These are phyloP conservation scores for Fusarium keratoplasticum DNA, from an alignment of 2,329 filamentous ascomycete species.

Conservation along the genomic window DNA sequence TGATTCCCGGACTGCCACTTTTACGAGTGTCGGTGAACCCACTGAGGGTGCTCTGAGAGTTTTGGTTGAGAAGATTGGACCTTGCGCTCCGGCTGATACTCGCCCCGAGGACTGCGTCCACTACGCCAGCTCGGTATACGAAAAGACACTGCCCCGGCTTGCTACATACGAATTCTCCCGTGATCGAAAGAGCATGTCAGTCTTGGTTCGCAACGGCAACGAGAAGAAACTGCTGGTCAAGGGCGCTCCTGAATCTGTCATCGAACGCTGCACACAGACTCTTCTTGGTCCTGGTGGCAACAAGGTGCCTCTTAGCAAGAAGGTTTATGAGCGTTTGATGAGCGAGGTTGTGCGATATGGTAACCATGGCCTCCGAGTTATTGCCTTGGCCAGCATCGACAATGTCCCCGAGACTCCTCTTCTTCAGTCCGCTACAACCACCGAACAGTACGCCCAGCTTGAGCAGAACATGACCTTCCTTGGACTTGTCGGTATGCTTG, in stretches of 20 bases:
- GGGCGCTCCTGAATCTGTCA: constrained; percentile 92
- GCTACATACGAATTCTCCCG: constrained; percentile 97
- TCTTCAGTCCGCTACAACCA: constrained; percentile 80
- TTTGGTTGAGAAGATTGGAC: constrained; percentile 93
- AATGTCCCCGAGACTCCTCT: constrained; percentile 78
- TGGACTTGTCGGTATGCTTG: constrained; percentile 94
- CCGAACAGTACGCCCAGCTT: constrained; percentile 84
- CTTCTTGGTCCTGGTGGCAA: constrained; percentile 83
- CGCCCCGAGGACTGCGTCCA: constrained; percentile 76
- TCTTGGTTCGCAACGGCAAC: constrained; percentile 78
- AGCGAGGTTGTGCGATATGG: constrained; percentile 90
- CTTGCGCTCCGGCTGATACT: constrained; percentile 70
- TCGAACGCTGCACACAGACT: constrained; percentile 89
- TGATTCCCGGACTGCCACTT: constrained; percentile 79
- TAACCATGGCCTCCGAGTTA: constrained; percentile 91
- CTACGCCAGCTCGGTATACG: constrained; percentile 86
- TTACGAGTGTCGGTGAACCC: constrained; percentile 89
- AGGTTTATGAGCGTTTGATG: constrained; percentile 76
- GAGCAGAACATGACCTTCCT: constrained; percentile 96
- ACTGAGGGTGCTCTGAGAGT: constrained; percentile 94
- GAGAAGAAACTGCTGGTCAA: constrained; percentile 91
- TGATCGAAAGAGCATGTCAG: constrained; percentile 99
- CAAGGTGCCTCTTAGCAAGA: constrained; percentile 76
- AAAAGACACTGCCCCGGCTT: constrained; percentile 77
- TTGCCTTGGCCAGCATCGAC: constrained; percentile 88